phyloP scores from a whole-genome alignment of 495 filamentous ascomycete genomes.

The Talaromyces adpressus region DNA sequence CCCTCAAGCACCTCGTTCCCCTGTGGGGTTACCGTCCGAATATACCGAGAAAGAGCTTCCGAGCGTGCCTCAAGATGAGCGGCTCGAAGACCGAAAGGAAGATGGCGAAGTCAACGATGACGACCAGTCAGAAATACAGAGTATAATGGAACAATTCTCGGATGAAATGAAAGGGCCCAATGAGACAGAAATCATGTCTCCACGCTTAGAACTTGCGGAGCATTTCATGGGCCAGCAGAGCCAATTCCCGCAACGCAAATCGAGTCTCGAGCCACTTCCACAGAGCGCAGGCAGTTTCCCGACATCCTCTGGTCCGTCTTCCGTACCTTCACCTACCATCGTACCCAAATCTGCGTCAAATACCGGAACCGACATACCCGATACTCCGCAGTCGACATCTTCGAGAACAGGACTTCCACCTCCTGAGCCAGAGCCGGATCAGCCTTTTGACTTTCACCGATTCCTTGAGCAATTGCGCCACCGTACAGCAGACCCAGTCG shows the following conservation, averaged over 20 bases:
- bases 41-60: slow-evolving; percentile 48
- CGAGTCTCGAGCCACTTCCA: slow-evolving; percentile 64
- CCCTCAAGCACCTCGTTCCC: slow-evolving; percentile 43
- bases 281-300: slow-evolving; percentile 14
- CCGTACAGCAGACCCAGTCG: slow-evolving; percentile 92
- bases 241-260: slow-evolving; percentile 74
- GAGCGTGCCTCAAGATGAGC: slow-evolving; percentile 44
- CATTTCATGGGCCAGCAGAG: slow-evolving; percentile 55
- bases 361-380: slow-evolving; percentile 15
- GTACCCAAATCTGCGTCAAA: slow-evolving; percentile 10
- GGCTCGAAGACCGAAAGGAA: slow-evolving; percentile 22
- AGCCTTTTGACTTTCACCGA: slow-evolving; percentile 96
- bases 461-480: slow-evolving; percentile 94
- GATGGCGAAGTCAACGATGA: slow-evolving; percentile 51
- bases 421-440: slow-evolving; percentile 80
- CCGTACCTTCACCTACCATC: slow-evolving; percentile 2
- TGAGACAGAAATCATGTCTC: slow-evolving; percentile 75
- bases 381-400: slow-evolving; percentile 41
- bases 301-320: neutral
- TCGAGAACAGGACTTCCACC: slow-evolving; percentile 56
- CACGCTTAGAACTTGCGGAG: slow-evolving; percentile 64
- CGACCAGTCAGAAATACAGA: slow-evolving; percentile 84
- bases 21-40: slow-evolving; percentile 36
- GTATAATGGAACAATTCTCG: slow-evolving; percentile 83
- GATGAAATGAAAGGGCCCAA: slow-evolving; percentile 58